A percentile compares a stretch with the other conserved stretches of the same genome.
phyloP scores from a whole-genome alignment of 371 early-diverging fungal genomes.

The Mortierella sp. region DNA sequence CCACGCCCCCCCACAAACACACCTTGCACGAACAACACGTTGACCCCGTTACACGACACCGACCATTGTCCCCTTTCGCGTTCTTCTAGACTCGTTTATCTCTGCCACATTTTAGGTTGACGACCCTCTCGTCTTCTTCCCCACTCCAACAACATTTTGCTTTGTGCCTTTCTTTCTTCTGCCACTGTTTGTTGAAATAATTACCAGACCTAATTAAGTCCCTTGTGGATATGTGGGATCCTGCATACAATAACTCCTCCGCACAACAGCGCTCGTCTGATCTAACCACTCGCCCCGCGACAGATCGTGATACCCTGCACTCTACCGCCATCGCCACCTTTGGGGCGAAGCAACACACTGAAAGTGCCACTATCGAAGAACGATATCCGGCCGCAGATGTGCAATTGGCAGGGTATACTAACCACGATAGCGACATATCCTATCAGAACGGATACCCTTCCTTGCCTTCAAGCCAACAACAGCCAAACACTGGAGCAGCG shows the following conservation, averaged over 20 bases:
- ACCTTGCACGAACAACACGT: neutral
- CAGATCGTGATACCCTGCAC: neutral
- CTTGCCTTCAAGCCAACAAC: neutral
- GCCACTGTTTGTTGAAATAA: neutral
- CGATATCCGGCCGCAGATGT: neutral
- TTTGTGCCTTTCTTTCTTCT: neutral
- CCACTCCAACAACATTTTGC: neutral
- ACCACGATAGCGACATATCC: neutral
- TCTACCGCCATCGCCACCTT: neutral
- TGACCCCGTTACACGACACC: neutral
- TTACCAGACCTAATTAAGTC: neutral
- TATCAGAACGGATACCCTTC: neutral
- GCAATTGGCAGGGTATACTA: neutral
- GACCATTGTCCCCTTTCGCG: neutral
- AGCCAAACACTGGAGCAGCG: neutral
- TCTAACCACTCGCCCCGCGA: neutral
- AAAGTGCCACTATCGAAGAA: neutral
- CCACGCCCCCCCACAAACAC: neutral
- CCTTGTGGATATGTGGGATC: slow-evolving; percentile 22
- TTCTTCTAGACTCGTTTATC: neutral
- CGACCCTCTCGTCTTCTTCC: neutral
- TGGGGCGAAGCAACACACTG: neutral
- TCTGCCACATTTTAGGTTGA: slow-evolving; percentile 8
- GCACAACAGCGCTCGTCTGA: slow-evolving; percentile 1
- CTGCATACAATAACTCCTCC: slow-evolving; percentile 11